phyloP scores from a whole-genome alignment of 1,284 basidiomycete genomes.

The Marasmius tenuissimus region DNA sequence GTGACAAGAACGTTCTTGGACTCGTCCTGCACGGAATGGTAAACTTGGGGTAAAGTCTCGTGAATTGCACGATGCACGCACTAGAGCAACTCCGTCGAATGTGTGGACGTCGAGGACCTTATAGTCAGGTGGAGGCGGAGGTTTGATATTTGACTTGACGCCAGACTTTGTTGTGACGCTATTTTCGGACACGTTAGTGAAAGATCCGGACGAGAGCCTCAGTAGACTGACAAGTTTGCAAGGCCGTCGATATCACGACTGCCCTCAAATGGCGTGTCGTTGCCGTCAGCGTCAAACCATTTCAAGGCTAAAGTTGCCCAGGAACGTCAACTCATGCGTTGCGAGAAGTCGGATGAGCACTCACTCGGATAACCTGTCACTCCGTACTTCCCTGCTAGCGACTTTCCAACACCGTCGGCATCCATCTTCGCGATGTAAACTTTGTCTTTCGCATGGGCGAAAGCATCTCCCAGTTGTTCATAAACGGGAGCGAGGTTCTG shows the following conservation, averaged over 20 bases:
- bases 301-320: slow-evolving; percentile 66
- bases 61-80: slow-evolving; percentile 29
- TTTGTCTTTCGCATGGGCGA: slow-evolving; percentile 73
- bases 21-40: slow-evolving; percentile 47
- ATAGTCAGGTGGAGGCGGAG: slow-evolving; percentile 77
- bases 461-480: slow-evolving; percentile 89
- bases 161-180: slow-evolving; percentile 78
- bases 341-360: slow-evolving; percentile 21
- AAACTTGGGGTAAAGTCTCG: background rate
- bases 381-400: slow-evolving; percentile 71
- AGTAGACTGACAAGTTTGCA: slow-evolving; percentile 62
- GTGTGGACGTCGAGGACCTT: slow-evolving; percentile 68
- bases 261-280: slow-evolving; percentile 71
- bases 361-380: slow-evolving; percentile 88
- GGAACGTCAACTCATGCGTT: background rate
- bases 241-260: slow-evolving; percentile 84
- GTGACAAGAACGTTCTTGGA: slow-evolving; percentile 87
- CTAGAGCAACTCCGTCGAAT: slow-evolving; percentile 77
- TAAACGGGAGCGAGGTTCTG: slow-evolving; percentile 86
- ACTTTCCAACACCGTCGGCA: slow-evolving; percentile 83
- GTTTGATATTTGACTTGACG: slow-evolving; percentile 84
- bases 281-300: slow-evolving; percentile 81
- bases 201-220: background rate
- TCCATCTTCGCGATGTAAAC: slow-evolving; percentile 93
- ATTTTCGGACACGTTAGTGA: background rate